Percentiles rank a stretch among this genome's conserved stretches.
Conservation (phyloP, 208 protist species). For the Trypanosoma conorhini region DNA sequence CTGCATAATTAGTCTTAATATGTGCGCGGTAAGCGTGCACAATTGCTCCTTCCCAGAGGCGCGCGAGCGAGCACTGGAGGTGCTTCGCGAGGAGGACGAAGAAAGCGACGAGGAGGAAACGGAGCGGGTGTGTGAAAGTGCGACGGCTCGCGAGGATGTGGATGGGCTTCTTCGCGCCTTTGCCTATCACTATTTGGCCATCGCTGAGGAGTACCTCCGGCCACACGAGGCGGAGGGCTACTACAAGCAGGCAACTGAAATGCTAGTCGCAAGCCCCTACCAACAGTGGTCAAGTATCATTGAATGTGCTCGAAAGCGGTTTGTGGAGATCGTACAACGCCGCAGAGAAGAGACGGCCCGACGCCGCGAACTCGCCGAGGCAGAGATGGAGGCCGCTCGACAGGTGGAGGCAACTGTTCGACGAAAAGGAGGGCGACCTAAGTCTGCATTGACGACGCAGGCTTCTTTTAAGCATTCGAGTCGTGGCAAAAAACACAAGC, state of each 20-base stretch:
- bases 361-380: slow-evolving; percentile 1
- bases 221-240: slow-evolving; percentile 4
- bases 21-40: slow-evolving; percentile 22
- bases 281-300: slow-evolving; percentile 29
- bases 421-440: neutral
- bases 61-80: slow-evolving; percentile 14
- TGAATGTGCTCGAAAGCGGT: slow-evolving; percentile 18
- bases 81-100: slow-evolving; percentile 7
- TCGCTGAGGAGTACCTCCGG: slow-evolving; percentile 28
- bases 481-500: slow-evolving; percentile 9
- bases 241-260: slow-evolving; percentile 16
- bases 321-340: slow-evolving; percentile 15
- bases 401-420: slow-evolving; percentile 1
- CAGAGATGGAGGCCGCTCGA: slow-evolving; percentile 13
- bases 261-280: slow-evolving; percentile 21
- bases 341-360: slow-evolving; percentile 16
- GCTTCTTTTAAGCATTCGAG: neutral
- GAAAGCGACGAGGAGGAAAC: neutral
- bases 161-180: slow-evolving; percentile 21
- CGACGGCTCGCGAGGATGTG: slow-evolving; percentile 5
- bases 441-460: neutral
- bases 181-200: slow-evolving; percentile 26
- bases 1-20: slow-evolving; percentile 26
- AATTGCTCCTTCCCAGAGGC: slow-evolving; percentile 27
- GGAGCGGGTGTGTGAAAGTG: neutral